Percentiles rank a stretch among this genome's conserved stretches.
Conservation (phyloP, 2,329 filamentous ascomycete species). For the Aspergillus sp. region DNA sequence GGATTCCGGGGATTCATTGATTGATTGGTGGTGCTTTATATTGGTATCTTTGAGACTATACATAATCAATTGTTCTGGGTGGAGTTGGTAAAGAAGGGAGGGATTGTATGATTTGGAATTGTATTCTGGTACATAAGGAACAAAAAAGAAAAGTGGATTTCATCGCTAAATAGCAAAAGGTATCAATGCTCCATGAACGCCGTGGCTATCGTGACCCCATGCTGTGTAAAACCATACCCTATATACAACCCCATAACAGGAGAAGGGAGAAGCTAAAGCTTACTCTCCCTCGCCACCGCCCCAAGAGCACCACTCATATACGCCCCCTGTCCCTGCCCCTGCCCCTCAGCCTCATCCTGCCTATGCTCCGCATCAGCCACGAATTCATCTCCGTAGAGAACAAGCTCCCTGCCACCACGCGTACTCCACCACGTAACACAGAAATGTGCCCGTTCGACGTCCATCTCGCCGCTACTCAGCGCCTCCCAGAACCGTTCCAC, state of each 20-base stretch:
- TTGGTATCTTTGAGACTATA: too few relatives aligned
- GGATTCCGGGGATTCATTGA: slow-evolving; percentile 73
- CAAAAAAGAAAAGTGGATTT: background rate
- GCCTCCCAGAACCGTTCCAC: slow-evolving; percentile 77
- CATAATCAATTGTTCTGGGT: background rate
- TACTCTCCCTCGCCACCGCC: slow-evolving; percentile 45
- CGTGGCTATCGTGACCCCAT: slow-evolving; percentile 8
- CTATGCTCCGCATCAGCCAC: slow-evolving; percentile 8
- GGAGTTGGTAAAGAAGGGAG: background rate
- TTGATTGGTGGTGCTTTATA: slow-evolving; percentile 23
- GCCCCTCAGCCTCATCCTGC: too few relatives aligned
- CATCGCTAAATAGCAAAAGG: slow-evolving; percentile 9
- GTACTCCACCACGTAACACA: slow-evolving; percentile 86
- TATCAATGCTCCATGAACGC: slow-evolving; percentile 20
- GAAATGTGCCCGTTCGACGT: slow-evolving; percentile 76
- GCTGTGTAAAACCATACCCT: background rate
- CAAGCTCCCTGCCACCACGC: slow-evolving; percentile 59
- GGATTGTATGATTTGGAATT: background rate
- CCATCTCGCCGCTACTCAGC: slow-evolving; percentile 79
- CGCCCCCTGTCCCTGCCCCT: slow-evolving; percentile 35
- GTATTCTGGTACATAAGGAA: background rate
- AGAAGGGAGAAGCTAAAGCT: slow-evolving; percentile 43
- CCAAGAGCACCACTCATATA: slow-evolving; percentile 61
- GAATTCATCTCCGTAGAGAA: slow-evolving; percentile 50
- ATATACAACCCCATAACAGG: background rate